These are phyloP conservation scores for Solanum hybrid DNA, from an alignment of 305 asterid species.

Conservation along the genomic window DNA sequence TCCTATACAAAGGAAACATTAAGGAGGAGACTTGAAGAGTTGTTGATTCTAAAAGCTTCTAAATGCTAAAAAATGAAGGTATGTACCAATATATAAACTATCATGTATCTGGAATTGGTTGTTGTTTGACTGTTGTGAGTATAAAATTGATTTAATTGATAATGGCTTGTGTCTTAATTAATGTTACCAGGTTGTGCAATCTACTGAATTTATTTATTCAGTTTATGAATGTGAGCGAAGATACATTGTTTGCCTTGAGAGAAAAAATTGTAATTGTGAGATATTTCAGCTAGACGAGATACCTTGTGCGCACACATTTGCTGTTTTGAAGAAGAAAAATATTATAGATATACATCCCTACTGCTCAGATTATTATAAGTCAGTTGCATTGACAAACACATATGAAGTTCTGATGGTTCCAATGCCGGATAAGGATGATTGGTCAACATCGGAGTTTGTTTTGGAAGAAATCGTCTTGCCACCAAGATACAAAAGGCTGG, in stretches of 20 bases:
- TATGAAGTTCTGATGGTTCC: neutral
- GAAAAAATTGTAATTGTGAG: neutral
- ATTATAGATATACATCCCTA: neutral
- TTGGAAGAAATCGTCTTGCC: neutral
- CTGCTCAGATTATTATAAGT: no score
- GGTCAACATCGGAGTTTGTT: neutral
- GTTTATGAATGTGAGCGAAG: neutral
- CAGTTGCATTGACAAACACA: neutral
- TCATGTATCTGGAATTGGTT: no score
- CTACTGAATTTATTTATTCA: neutral
- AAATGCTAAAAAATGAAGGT: no score
- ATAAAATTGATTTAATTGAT: neutral
- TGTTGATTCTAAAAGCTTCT: neutral
- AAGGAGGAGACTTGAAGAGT: neutral
- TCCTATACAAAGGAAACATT: neutral
- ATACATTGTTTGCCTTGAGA: neutral
- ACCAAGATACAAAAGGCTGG: neutral
- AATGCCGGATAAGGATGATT: neutral
- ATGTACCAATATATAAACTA: neutral
- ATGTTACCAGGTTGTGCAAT: neutral
- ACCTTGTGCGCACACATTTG: neutral
- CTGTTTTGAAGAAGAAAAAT: neutral
- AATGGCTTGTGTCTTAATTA: neutral
- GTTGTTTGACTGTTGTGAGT: neutral
- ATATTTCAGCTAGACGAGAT: no score